These are phyloP conservation scores for Trichopus zeylanicus DNA, from an alignment of 116 monocot species.

Conservation along the genomic window DNA sequence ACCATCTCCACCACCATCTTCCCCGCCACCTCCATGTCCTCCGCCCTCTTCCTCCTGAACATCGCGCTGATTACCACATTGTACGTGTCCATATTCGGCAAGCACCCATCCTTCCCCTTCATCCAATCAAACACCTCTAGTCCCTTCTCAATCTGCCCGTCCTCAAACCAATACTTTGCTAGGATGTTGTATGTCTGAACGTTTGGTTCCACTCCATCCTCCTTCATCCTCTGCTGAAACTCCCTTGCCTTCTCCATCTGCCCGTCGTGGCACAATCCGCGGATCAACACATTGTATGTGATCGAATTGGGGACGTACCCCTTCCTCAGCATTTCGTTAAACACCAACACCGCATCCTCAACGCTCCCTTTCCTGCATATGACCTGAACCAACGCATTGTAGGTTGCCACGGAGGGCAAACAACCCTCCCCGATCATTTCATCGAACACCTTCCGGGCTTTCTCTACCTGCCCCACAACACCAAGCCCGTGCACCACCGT, in stretches of 20 bases:
- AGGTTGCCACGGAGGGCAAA: slow-evolving; percentile 51
- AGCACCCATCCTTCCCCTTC: slow-evolving; percentile 35
- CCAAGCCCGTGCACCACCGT: slow-evolving; percentile 77
- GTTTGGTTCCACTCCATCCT: slow-evolving; percentile 34
- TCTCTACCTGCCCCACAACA: slow-evolving; percentile 41
- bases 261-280: slow-evolving; percentile 60
- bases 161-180: slow-evolving; percentile 46
- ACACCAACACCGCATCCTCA: slow-evolving; percentile 44
- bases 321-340: slow-evolving; percentile 59
- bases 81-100: slow-evolving; percentile 78
- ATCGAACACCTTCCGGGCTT: slow-evolving; percentile 68
- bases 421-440: slow-evolving; percentile 61
- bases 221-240: slow-evolving; percentile 51
- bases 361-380: slow-evolving; percentile 67
- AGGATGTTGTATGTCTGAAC: slow-evolving; percentile 79
- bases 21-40: slow-evolving; percentile 75
- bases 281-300: slow-evolving; percentile 67
- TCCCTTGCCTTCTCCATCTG: slow-evolving; percentile 49
- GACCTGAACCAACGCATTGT: slow-evolving; percentile 89
- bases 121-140: slow-evolving; percentile 59
- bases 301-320: slow-evolving; percentile 50
- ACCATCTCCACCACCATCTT: slow-evolving; percentile 81
- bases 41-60: slow-evolving; percentile 62
- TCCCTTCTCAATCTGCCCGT: slow-evolving; percentile 63
- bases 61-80: slow-evolving; percentile 73